Evolutionary conservation across 495 filamentous ascomycete genomes (phyloP), one percentile per base, ranked within the genome.

Genomic region (Neurospora sp.): DNA sequence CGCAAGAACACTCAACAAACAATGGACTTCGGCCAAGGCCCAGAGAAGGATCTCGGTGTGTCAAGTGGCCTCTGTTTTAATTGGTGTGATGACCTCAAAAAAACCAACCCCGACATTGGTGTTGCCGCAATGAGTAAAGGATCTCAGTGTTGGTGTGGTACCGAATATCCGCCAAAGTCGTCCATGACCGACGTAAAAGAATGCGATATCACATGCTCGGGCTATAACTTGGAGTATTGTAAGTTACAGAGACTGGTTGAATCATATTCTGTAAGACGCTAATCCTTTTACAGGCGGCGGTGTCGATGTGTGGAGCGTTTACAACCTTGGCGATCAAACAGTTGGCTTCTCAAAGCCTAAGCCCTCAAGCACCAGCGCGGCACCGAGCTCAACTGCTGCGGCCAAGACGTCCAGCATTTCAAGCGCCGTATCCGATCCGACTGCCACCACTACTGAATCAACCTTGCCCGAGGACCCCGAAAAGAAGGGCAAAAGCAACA

Each of bases 101-200:
- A 27, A 27, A 27, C 27, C 27, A 27, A 27, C 27, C 27, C 2
- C 27, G 2, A 27, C 27, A 27, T 2, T 27, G 27, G 2, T 27
- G 27, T 31, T 31, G 27, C 27, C 2, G 78, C 74, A 3, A 74
- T 72, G 3, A 74, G 18, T 18, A 71, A 73, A 20, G 75, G 77
- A 18, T 74, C 77, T 37, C 53, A 79, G 69, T 94, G 91, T 79
- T 91, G 78, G 71, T 94, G 91, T 76, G 92, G 91, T 44, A 76
- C 86, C 44, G 77, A 78, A 42, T 81, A 91, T 41, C 91, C 91
- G 9, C 83, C 87, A 22, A 75, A 81, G 18, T 70, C 74, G 6
- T 79, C 78, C 61, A 74, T 85, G 73, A 84, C 87, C 3, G 81
- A 84, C 44, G 82, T 89, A 74, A 74, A 73, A 11, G 73, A 83